A percentile compares a stretch with the other conserved stretches of the same genome.
Conservation (phyloP, 192 early-diverging fungal genomes). For the Umbelopsis vinacea region DNA sequence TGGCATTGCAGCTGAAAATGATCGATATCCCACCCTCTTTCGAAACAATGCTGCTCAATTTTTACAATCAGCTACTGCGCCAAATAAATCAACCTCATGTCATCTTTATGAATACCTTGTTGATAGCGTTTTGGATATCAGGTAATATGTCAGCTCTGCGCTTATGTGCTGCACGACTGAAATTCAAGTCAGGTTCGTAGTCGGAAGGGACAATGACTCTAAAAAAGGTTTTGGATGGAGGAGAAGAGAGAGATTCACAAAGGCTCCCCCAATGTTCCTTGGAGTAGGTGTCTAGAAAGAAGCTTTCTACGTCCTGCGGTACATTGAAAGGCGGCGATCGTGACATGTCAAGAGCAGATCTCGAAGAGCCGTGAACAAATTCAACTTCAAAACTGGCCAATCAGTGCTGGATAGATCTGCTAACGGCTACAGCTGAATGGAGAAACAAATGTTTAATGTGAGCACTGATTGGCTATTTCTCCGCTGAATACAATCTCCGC, state of each 20-base stretch:
- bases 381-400: not conserved
- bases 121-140: not conserved
- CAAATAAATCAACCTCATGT: not conserved
- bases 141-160: not conserved
- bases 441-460: not conserved
- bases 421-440: not conserved
- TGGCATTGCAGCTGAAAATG: conserved; percentile 18
- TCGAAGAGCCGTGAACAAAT: not conserved
- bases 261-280: not conserved
- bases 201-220: not conserved
- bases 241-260: not conserved
- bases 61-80: not conserved
- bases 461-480: not conserved
- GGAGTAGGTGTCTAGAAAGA: not conserved
- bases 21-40: not conserved
- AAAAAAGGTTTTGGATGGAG: conserved; percentile 13
- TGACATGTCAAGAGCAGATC: not conserved
- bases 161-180: not conserved
- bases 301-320: not conserved
- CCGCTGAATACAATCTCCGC: not conserved
- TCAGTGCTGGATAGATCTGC: not conserved
- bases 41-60: conserved; percentile 3
- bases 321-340: not conserved
- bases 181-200: not conserved
- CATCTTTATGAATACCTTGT: not conserved